Evolutionary conservation across 768 basidiomycete genomes (phyloP).

Genomic region (Kondoa malvinella): DNA sequence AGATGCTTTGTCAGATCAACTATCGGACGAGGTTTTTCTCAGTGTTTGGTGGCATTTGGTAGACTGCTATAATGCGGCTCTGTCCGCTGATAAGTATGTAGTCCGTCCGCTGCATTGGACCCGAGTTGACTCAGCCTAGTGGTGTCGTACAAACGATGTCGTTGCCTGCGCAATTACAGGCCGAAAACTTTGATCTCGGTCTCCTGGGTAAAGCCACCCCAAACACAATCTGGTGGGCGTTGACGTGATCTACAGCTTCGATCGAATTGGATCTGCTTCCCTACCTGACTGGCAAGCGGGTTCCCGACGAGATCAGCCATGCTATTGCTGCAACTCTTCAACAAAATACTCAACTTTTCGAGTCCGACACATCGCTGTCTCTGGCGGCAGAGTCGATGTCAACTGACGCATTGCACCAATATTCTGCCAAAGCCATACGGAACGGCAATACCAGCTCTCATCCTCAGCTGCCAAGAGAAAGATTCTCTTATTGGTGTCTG

Average conservation of each 20-base stretch:
- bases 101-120: constrained; percentile 12
- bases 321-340: constrained; percentile 55
- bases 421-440: background rate
- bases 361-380: constrained; percentile 24
- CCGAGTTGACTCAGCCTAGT: constrained; percentile 43
- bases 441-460: constrained; percentile 19
- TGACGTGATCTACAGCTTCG: constrained; percentile 26
- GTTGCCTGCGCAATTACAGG: constrained; percentile 50
- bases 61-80: background rate
- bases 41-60: background rate
- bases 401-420: background rate
- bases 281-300: constrained; percentile 47
- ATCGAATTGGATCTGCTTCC: constrained; percentile 68
- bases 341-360: constrained; percentile 52
- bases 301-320: constrained; percentile 54
- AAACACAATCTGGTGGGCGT: background rate
- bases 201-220: constrained; percentile 40
- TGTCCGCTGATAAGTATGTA: background rate
- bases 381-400: background rate
- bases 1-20: background rate
- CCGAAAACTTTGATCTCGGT: constrained; percentile 70
- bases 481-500: constrained; percentile 85
- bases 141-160: constrained; percentile 31
- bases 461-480: constrained; percentile 43
- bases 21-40: background rate